A percentile compares a stretch with the other conserved stretches of the same genome.
Evolutionary conservation across 495 filamentous ascomycete genomes (phyloP).

Genomic region (Aspergillus wentii): DNA sequence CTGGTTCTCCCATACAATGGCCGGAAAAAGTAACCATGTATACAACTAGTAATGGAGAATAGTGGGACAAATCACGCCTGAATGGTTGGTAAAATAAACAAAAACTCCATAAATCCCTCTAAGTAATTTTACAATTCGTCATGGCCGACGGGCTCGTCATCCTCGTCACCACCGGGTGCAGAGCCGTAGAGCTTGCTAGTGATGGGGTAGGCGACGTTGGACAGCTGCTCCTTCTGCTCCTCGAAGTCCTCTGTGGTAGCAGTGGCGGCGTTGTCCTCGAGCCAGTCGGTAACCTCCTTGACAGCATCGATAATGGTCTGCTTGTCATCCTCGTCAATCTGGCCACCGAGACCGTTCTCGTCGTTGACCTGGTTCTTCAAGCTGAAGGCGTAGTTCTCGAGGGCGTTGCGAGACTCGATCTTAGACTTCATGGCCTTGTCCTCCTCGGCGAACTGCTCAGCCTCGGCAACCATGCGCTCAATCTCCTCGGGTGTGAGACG

Average conservation of each 20-base stretch:
- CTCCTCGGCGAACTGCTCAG: slow-evolving; percentile 97
- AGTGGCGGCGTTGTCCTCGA: slow-evolving; percentile 88
- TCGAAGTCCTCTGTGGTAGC: slow-evolving; percentile 92
- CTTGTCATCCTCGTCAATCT: slow-evolving; percentile 99
- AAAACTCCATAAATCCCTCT: slow-evolving; percentile 44
- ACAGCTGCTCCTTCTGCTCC: slow-evolving; percentile 99
- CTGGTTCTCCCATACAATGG: neutral
- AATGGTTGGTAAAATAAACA: slow-evolving; percentile 17
- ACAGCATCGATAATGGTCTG: slow-evolving; percentile 93
- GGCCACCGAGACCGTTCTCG: slow-evolving; percentile 92
- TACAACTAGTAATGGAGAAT: slow-evolving; percentile 10
- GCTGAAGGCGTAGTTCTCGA: slow-evolving; percentile 95
- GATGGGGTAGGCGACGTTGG: slow-evolving; percentile 94
- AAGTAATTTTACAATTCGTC: slow-evolving; percentile 81
- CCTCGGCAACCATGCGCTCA: slow-evolving; percentile 95
- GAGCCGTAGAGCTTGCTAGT: slow-evolving; percentile 93
- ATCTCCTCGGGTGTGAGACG: slow-evolving; percentile 95
- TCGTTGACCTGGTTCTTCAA: slow-evolving; percentile 99
- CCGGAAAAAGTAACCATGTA: slow-evolving; percentile 1
- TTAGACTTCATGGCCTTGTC: slow-evolving; percentile 95
- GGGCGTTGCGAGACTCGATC: slow-evolving; percentile 91
- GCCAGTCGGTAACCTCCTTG: slow-evolving; percentile 96
- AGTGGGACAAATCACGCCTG: too few relatives aligned
- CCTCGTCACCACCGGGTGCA: slow-evolving; percentile 57
- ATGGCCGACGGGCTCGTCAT: slow-evolving; percentile 72